A percentile compares a stretch with the other conserved stretches of the same genome.
Evolutionary conservation across 2,329 filamentous ascomycete species (phyloP).

Genomic region (Monilinia laxa): DNA sequence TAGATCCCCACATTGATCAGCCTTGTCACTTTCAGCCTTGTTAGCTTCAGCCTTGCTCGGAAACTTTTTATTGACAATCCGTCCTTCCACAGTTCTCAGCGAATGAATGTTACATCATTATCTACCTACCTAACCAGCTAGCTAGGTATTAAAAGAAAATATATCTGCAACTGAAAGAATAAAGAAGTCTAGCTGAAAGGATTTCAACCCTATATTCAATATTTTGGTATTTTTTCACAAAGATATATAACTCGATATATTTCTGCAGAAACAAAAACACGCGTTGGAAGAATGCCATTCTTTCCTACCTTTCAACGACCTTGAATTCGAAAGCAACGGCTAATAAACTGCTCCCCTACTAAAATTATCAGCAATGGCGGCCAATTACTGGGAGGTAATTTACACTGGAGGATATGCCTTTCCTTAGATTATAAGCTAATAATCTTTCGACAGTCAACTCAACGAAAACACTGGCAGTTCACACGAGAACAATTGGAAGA

Average conservation of each 20-base stretch:
- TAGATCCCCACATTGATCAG: slow-evolving; percentile 2
- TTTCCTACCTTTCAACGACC: not conserved
- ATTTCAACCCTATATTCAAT: not conserved
- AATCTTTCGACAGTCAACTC: slow-evolving; percentile 63
- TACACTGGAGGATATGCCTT: not conserved
- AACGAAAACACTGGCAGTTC: slow-evolving; percentile 88
- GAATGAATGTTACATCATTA: not conserved
- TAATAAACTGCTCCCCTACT: not conserved
- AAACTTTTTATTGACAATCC: not conserved
- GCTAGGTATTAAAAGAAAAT: too few species aligned
- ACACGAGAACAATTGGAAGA: slow-evolving; percentile 75
- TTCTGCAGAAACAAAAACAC: not conserved
- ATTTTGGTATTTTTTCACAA: not conserved
- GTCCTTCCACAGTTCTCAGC: too few species aligned
- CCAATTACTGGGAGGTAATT: slow-evolving; percentile 28
- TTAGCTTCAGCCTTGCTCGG: not conserved
- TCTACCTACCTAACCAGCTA: not conserved
- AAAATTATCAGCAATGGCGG: slow-evolving; percentile 23
- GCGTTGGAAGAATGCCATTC: slow-evolving; percentile 4
- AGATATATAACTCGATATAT: not conserved
- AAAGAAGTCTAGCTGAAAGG: not conserved
- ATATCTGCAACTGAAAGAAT: not conserved
- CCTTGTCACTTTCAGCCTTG: slow-evolving; percentile 24
- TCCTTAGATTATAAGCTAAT: not conserved
- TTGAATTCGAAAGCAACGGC: slow-evolving; percentile 1